Evolutionary conservation across 805 yeast genomes (phyloP).

Genomic region (Metschnikowia hibisci): DNA sequence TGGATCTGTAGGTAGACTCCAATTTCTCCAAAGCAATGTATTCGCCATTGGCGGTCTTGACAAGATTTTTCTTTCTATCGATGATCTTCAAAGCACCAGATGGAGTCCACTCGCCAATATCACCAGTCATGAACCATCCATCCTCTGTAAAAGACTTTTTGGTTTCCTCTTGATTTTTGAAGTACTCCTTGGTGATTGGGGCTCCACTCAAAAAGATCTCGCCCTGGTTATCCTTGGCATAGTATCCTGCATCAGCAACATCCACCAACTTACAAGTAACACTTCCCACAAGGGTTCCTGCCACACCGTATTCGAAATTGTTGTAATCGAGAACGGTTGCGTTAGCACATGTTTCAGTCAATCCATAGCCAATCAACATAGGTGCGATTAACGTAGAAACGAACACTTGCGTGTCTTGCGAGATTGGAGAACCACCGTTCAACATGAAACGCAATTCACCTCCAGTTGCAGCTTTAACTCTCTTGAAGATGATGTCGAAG

Average conservation of each 20-base stretch:
- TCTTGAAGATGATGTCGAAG: constrained; percentile 80
- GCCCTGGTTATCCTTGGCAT: constrained; percentile 88
- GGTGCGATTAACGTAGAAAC: constrained; percentile 74
- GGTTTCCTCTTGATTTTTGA: constrained; percentile 79
- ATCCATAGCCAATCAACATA: constrained; percentile 90
- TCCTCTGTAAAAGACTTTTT: constrained; percentile 70
- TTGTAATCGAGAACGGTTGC: constrained; percentile 63
- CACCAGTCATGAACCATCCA: constrained; percentile 97
- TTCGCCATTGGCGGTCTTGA: constrained; percentile 95
- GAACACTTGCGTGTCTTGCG: constrained; percentile 77
- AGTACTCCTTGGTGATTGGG: constrained; percentile 72
- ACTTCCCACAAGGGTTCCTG: constrained; percentile 80
- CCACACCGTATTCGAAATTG: constrained; percentile 66
- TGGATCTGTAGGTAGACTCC: constrained; percentile 87
- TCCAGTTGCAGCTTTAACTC: constrained; percentile 91
- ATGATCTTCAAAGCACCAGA: constrained; percentile 77
- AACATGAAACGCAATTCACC: constrained; percentile 70
- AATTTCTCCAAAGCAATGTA: constrained; percentile 94
- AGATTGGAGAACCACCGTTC: constrained; percentile 92
- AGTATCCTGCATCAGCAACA: constrained; percentile 87
- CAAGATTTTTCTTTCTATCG: constrained; percentile 93
- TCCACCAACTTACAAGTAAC: constrained; percentile 86
- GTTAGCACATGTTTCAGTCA: constrained; percentile 95
- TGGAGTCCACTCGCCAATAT: constrained; percentile 88
- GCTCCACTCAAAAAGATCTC: constrained; percentile 80